Percentiles rank a stretch among this genome's conserved stretches.
Conservation (phyloP, 164 flowering plant species). For the Chloranthus sessilifolius region DNA sequence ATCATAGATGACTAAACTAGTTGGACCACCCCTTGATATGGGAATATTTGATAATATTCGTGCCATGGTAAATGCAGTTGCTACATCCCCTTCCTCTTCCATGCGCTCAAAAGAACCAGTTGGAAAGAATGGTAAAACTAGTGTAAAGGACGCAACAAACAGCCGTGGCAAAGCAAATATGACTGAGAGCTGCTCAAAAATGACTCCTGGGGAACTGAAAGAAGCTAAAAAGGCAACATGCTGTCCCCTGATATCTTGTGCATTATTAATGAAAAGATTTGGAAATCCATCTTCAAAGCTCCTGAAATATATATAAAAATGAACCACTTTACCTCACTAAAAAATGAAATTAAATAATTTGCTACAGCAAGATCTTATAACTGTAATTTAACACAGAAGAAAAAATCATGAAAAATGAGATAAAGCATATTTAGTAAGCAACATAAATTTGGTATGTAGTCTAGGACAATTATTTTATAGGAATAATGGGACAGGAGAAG, state of each 20-base stretch:
- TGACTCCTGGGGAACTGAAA: conserved; percentile 84
- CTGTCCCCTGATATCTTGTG: conserved; percentile 79
- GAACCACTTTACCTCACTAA: conserved; percentile 4
- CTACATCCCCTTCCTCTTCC: conserved; percentile 99
- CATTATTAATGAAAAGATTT: conserved; percentile 84
- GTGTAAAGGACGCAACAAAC: conserved; percentile 82
- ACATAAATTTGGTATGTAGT: too few relatives aligned
- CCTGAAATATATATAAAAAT: conserved; percentile 40
- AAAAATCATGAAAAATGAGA: not conserved
- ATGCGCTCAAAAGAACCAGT: conserved; percentile 97
- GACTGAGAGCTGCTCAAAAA: conserved; percentile 92
- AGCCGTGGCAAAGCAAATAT: conserved; percentile 81
- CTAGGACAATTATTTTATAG: too few relatives aligned
- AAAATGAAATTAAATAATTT: not conserved
- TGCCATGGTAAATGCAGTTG: conserved; percentile 97
- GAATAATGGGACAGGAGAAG: too few relatives aligned
- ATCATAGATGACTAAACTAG: conserved; percentile 90
- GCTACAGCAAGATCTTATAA: too few relatives aligned
- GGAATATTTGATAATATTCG: conserved; percentile 88
- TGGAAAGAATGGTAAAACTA: conserved; percentile 94
- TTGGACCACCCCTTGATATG: conserved; percentile 92
- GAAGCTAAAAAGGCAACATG: conserved; percentile 97
- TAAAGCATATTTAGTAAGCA: not conserved
- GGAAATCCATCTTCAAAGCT: conserved; percentile 95
- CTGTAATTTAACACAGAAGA: not conserved